Percentiles rank a stretch among this genome's conserved stretches.
Evolutionary conservation across 139 green algal species (phyloP).

Genomic region (Tetradesmus lagerheimii): DNA sequence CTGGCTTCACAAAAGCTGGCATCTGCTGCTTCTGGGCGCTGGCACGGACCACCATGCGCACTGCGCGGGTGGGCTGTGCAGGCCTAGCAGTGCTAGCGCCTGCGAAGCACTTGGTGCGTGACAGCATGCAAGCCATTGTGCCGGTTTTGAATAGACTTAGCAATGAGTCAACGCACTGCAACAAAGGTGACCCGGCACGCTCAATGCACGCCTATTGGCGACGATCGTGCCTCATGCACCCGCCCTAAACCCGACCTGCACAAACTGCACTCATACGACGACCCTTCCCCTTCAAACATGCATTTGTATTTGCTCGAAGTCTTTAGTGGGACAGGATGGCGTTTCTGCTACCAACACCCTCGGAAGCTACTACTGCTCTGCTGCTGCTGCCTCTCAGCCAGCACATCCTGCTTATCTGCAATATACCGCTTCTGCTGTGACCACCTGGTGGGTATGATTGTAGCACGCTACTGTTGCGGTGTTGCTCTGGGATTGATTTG

Average conservation of each 20-base stretch:
- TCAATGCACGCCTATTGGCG: slow-evolving; percentile 28
- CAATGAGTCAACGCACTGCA: slow-evolving; percentile 28
- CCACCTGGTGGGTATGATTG: no score
- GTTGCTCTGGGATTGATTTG: no score
- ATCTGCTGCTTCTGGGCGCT: slow-evolving; percentile 52
- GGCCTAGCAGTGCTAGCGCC: slow-evolving; percentile 42
- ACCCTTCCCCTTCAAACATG: no score
- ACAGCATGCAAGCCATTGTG: slow-evolving; percentile 46
- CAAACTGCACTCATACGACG: background rate
- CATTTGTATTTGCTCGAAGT: background rate
- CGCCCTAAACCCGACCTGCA: background rate
- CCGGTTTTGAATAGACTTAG: background rate
- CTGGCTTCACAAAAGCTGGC: slow-evolving; percentile 65
- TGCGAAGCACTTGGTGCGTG: slow-evolving; percentile 45
- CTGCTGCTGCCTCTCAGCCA: background rate
- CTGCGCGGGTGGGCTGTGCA: slow-evolving; percentile 35
- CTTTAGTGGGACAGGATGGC: background rate
- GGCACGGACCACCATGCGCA: slow-evolving; percentile 54
- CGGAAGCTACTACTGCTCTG: background rate
- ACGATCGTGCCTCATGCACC: background rate
- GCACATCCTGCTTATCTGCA: no score
- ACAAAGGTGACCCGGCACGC: background rate
- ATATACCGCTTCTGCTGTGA: no score
- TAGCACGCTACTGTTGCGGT: no score
- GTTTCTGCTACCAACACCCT: no score